Percentiles rank a stretch among this genome's conserved stretches.
These are phyloP conservation scores for Pelargonium fulgidum DNA, from an alignment of 441 rosid species.

Conservation along the genomic window DNA sequence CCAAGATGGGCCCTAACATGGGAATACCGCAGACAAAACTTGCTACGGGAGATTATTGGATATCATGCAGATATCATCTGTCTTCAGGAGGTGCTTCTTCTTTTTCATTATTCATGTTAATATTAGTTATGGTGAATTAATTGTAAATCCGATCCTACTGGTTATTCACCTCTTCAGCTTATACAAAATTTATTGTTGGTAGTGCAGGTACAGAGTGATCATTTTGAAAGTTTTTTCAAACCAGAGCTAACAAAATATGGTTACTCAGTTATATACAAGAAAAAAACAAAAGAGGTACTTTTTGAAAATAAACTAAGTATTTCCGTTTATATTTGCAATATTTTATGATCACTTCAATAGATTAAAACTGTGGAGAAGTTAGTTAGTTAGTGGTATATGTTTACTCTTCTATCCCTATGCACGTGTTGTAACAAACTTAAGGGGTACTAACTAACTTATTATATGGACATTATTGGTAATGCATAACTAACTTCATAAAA, in stretches of 20 bases:
- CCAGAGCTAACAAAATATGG: slow-evolving; percentile 29
- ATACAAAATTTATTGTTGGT: background rate
- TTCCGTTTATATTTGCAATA: background rate
- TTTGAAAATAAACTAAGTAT: background rate
- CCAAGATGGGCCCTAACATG: slow-evolving; percentile 52
- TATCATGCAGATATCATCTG: slow-evolving; percentile 47
- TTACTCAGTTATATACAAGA: slow-evolving; percentile 28
- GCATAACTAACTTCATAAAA: no score
- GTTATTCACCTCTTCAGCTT: background rate
- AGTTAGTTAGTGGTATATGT: no score
- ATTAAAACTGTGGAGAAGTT: background rate
- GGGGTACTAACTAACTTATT: background rate
- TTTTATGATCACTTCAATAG: background rate
- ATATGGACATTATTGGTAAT: no score
- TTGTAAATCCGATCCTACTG: background rate
- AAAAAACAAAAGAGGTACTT: slow-evolving; percentile 21
- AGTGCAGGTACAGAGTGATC: slow-evolving; percentile 32
- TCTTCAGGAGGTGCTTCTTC: slow-evolving; percentile 44
- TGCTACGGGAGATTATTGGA: slow-evolving; percentile 38
- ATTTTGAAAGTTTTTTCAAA: slow-evolving; percentile 26
- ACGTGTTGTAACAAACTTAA: no score
- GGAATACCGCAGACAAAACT: slow-evolving; percentile 44
- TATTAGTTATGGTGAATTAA: background rate
- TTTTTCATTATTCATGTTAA: slow-evolving; percentile 20
- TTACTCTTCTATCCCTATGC: no score